Percentiles rank a stretch among this genome's conserved stretches.
Conservation (phyloP, 179 eudicot species). For the Silene coronaria region DNA sequence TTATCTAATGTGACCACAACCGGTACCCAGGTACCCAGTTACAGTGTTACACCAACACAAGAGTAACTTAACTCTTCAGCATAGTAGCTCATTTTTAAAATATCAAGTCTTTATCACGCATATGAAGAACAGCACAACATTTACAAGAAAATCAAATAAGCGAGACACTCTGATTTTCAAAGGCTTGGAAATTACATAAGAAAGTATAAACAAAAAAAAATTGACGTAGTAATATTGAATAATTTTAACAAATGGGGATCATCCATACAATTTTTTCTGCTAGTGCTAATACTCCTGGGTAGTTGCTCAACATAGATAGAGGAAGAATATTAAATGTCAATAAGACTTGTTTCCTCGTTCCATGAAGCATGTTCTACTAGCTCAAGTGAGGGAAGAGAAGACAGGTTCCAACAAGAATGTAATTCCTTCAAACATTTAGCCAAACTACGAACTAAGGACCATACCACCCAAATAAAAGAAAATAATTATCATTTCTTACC, state of each 20-base stretch:
- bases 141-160: neutral
- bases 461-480: neutral
- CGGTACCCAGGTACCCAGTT: neutral
- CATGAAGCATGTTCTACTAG: neutral
- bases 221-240: neutral
- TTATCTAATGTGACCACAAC: neutral
- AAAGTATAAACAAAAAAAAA: no score
- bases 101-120: neutral
- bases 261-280: neutral
- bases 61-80: neutral
- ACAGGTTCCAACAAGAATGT: neutral
- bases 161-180: neutral
- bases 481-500: conserved; percentile 41
- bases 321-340: neutral
- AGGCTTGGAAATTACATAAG: neutral
- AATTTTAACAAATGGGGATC: neutral
- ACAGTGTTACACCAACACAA: neutral
- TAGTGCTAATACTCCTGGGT: neutral
- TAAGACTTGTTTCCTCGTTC: neutral
- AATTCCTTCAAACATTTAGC: neutral
- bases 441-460: neutral
- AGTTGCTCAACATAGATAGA: neutral
- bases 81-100: neutral
- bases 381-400: neutral
- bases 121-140: neutral